These are phyloP conservation scores for Ceriops zippeliana DNA, from an alignment of 345 rosid genomes.

Conservation along the genomic window DNA sequence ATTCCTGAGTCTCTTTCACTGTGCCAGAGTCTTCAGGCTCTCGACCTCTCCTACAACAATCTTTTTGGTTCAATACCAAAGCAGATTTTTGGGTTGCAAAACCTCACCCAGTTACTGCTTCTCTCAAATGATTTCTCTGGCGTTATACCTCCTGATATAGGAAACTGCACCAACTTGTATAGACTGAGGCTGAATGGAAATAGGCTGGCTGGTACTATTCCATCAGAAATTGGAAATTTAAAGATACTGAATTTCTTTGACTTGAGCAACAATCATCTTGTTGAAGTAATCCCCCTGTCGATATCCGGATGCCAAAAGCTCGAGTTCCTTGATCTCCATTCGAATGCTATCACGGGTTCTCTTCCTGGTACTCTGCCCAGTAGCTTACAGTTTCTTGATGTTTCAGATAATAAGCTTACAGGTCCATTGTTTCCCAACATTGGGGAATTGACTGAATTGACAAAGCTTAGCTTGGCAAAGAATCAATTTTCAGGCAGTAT, in stretches of 20 bases:
- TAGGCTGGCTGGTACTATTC: conserved; percentile 66
- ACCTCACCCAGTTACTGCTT: conserved; percentile 77
- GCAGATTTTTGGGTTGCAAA: conserved; percentile 55
- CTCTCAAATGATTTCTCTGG: conserved; percentile 79
- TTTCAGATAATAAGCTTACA: conserved; percentile 68
- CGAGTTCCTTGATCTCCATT: conserved; percentile 73
- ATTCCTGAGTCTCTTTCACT: conserved; percentile 63
- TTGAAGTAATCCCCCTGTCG: conserved; percentile 60
- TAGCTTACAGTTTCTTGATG: conserved; percentile 61
- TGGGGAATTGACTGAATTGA: conserved; percentile 59
- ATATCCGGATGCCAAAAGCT: conserved; percentile 57
- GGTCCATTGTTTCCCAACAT: conserved; percentile 57
- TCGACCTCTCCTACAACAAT: conserved; percentile 83
- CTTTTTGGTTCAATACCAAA: conserved; percentile 69
- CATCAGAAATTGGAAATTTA: conserved; percentile 64
- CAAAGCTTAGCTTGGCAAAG: conserved; percentile 68
- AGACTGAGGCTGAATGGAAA: conserved; percentile 68
- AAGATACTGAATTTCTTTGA: conserved; percentile 71
- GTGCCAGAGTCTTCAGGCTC: conserved; percentile 77
- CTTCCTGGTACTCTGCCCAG: conserved; percentile 62
- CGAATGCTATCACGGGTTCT: conserved; percentile 67
- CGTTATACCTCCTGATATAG: conserved; percentile 72
- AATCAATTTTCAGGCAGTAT: conserved; percentile 65
- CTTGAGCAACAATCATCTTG: conserved; percentile 58
- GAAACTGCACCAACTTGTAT: conserved; percentile 66